A percentile compares a stretch with the other conserved stretches of the same genome.
Conservation (phyloP, 306 rosid species). For the Psophocarpus tetragonolobus region DNA sequence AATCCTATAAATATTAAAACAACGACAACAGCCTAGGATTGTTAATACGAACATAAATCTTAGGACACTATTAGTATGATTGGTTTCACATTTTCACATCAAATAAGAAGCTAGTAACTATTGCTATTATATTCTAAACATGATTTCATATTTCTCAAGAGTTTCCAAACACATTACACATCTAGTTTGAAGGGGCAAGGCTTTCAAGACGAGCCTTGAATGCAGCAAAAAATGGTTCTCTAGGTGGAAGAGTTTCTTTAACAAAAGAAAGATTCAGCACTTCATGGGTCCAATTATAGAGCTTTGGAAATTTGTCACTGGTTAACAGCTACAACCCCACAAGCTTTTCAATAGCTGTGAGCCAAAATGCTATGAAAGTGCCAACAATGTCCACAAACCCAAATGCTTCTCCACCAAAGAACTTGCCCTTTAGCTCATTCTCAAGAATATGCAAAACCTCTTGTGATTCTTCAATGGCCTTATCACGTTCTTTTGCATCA, state of each 20-base stretch:
- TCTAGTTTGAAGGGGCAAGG: slow-evolving; percentile 4
- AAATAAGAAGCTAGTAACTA: too few species aligned
- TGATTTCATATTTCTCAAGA: too few species aligned
- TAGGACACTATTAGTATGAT: too few species aligned
- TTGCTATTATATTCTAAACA: too few species aligned
- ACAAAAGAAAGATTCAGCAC: slow-evolving; percentile 18
- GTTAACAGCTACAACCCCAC: too few species aligned
- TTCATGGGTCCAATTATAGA: slow-evolving; percentile 41
- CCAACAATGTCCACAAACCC: slow-evolving; percentile 53
- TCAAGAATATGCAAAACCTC: slow-evolving; percentile 41
- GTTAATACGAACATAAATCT: too few species aligned
- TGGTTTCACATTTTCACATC: too few species aligned
- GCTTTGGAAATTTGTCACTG: slow-evolving; percentile 40
- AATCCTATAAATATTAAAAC: too few species aligned
- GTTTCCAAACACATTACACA: background rate
- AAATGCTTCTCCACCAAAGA: slow-evolving; percentile 54
- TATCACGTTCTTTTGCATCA: slow-evolving; percentile 29
- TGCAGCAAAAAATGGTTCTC: slow-evolving; percentile 6
- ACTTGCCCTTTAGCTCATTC: slow-evolving; percentile 50
- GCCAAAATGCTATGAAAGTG: slow-evolving; percentile 39
- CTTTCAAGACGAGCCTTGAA: background rate
- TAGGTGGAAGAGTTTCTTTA: slow-evolving; percentile 36
- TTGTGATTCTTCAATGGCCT: slow-evolving; percentile 36
- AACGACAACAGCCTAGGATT: background rate
- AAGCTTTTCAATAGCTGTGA: too few species aligned